Base-by-base conservation (phyloP, 768 basidiomycete species). In the Mycena rosella region DNA sequence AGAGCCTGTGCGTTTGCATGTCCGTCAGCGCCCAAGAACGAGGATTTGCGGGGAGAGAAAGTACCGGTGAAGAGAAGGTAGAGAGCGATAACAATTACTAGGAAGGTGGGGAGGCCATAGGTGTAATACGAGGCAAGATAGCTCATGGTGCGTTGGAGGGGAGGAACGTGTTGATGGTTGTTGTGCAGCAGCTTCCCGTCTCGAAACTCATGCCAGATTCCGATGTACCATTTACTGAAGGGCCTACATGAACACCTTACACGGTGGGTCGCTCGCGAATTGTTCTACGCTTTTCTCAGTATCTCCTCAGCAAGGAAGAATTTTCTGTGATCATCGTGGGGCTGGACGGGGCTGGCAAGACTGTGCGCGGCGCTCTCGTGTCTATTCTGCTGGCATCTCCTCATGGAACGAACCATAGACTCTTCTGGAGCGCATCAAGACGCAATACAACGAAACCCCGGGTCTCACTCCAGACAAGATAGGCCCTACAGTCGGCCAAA, bases 301-400 rank as follows among this genome's bases (percentile, higher is more conserved):
- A 51, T 3, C 49, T 44, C 18, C 26, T 11, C 73, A 93, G 93
- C 76, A 94, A 92, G 76, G 90, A 94, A 66, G 95, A 97, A 73
- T 98, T 96, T 77, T 96, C 94, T 13, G 91, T 98, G 29, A 94
- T 98, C 58, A 98, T 98, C 76, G 90, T 99, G 60, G 97, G 96
- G 14, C 86, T 96, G 20, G 95, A 95, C 77, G 94, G 93, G 18
- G 95, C 95, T 32, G 96, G 96, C 53, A 98, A 98, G 82, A 96
- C 95, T 61, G 93, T 94, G 72, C 70, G 79, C 62, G 15, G 29
- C 51, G 22, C 3, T 49, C 11, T 26, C 36, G 20, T 11, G 34
- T 32, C 29, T 38, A 11, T 32, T 54, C 26, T 32, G 65, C 22
- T 20, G 18, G 42, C 1, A 22, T 20, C 29, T 47, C 53, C 24